Evolutionary conservation across 129 eudicot species (phyloP).

Genomic region (Tagetes patula): DNA sequence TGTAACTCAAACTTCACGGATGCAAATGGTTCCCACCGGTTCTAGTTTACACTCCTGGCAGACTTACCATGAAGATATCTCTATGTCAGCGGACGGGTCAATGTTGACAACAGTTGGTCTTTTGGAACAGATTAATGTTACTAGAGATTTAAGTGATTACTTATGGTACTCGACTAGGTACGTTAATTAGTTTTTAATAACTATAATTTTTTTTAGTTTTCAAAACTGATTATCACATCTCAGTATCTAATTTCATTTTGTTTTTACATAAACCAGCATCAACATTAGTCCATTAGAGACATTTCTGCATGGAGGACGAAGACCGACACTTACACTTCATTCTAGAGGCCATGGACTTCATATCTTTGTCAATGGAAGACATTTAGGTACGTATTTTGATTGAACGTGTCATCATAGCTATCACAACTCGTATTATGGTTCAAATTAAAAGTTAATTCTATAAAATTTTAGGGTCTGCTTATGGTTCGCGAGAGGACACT

Average conservation of each 20-base stretch:
- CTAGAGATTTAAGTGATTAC: conserved; percentile 88
- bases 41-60: conserved; percentile 66
- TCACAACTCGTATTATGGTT: conserved; percentile 12
- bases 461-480: conserved; percentile 64
- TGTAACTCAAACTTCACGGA: conserved; percentile 69
- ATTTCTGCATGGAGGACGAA: conserved; percentile 56
- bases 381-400: conserved; percentile 47
- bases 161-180: conserved; percentile 93
- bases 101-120: conserved; percentile 63
- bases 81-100: conserved; percentile 44
- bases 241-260: too few relatives aligned
- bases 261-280: conserved; percentile 43
- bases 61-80: conserved; percentile 62
- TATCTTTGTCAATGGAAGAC: conserved; percentile 61
- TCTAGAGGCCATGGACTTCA: conserved; percentile 90
- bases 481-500: conserved; percentile 56
- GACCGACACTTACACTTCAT: conserved; percentile 56
- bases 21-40: conserved; percentile 57
- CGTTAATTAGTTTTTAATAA: not conserved
- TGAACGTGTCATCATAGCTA: not conserved
- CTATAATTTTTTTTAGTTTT: not conserved
- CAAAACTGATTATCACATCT: not conserved
- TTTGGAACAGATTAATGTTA: conserved; percentile 76
- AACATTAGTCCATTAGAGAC: conserved; percentile 56
- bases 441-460: not conserved